Evolutionary conservation across 2,329 filamentous ascomycete genomes (phyloP).

Genomic region (Fusarium humuli): DNA sequence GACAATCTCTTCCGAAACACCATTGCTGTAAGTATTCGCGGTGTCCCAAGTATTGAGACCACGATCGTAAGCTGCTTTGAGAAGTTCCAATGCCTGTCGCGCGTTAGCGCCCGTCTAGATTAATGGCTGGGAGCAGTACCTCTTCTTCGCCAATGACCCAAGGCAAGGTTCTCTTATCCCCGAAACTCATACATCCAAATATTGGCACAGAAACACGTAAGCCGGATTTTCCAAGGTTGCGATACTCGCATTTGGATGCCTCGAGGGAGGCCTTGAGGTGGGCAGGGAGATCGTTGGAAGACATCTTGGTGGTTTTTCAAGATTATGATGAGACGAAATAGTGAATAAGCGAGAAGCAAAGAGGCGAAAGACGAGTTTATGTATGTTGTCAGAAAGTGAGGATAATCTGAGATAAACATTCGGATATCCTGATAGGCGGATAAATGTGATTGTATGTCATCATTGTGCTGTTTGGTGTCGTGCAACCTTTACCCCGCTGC

Average conservation of each 20-base stretch:
- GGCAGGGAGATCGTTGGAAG: slow-evolving; percentile 15
- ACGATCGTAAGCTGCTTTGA: slow-evolving; percentile 36
- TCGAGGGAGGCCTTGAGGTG: slow-evolving; percentile 27
- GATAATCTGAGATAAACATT: background rate
- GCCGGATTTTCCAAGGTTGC: slow-evolving; percentile 21
- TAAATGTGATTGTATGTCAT: slow-evolving; percentile 15
- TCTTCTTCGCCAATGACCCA: slow-evolving; percentile 35
- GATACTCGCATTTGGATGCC: slow-evolving; percentile 35
- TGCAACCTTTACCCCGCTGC: slow-evolving; percentile 4
- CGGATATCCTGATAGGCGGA: background rate
- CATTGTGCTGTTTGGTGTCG: background rate
- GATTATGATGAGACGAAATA: too few relatives aligned
- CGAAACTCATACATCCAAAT: slow-evolving; percentile 38
- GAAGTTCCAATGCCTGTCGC: slow-evolving; percentile 13
- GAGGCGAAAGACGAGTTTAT: background rate
- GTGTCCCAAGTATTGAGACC: slow-evolving; percentile 37
- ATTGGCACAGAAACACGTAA: slow-evolving; percentile 22
- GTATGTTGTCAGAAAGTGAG: background rate
- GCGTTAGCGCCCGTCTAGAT: background rate
- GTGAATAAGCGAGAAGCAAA: too few relatives aligned
- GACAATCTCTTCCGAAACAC: slow-evolving; percentile 24
- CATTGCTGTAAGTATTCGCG: slow-evolving; percentile 34
- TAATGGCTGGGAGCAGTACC: accelerated
- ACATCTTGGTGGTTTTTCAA: background rate
- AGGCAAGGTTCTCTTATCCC: slow-evolving; percentile 21